Evolutionary conservation across 176 grass and related monocot species (phyloP).

Genomic region (Bolboschoenus planiculmis): DNA sequence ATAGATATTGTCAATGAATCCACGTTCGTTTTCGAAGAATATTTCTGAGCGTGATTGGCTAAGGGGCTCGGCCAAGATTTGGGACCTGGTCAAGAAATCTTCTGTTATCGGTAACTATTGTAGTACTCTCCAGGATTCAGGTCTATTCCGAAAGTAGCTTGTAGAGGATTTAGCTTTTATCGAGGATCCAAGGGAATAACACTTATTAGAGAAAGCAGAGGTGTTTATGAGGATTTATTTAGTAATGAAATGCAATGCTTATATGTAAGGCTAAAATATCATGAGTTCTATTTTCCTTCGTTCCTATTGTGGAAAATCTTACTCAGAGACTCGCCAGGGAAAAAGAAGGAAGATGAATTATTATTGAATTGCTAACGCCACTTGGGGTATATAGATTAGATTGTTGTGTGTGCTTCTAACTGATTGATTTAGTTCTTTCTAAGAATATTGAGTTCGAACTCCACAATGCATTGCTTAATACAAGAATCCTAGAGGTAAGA

Average conservation of each 20-base stretch:
- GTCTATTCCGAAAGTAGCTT: slow-evolving; percentile 62
- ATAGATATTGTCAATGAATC: slow-evolving; percentile 62
- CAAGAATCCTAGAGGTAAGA: background rate
- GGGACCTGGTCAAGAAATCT: slow-evolving; percentile 84
- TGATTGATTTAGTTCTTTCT: background rate
- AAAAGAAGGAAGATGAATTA: background rate
- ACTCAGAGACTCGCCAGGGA: background rate
- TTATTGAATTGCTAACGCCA: background rate
- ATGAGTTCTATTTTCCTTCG: background rate
- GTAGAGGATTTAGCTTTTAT: background rate
- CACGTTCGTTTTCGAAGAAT: slow-evolving; percentile 56
- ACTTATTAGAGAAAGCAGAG: background rate
- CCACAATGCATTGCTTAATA: background rate
- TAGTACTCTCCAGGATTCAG: slow-evolving; percentile 72
- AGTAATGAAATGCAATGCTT: background rate
- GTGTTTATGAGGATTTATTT: background rate
- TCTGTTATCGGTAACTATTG: slow-evolving; percentile 56
- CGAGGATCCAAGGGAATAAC: background rate
- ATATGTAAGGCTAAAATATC: background rate
- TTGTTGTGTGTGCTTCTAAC: background rate
- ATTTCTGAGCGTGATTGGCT: slow-evolving; percentile 83
- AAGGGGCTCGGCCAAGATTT: slow-evolving; percentile 79
- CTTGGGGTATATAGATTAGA: background rate
- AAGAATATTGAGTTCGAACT: background rate
- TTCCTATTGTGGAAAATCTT: background rate